These are phyloP conservation scores for Candida incommunis DNA, from an alignment of 805 yeast species.

Conservation along the genomic window DNA sequence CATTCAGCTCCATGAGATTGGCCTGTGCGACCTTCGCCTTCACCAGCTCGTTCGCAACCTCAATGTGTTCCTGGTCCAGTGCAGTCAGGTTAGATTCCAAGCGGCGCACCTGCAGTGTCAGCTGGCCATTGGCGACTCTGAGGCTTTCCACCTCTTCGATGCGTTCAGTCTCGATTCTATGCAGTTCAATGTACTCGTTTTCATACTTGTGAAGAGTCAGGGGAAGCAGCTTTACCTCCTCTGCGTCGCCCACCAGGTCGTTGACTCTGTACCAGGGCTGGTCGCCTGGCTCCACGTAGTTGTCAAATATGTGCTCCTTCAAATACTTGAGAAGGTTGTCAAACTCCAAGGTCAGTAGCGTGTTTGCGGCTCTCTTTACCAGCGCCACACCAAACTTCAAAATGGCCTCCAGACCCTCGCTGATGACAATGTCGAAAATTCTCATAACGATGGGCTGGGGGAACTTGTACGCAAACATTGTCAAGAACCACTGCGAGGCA, in stretches of 20 bases:
- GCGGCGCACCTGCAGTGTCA: conserved; percentile 58
- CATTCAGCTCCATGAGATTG: conserved; percentile 60
- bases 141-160: conserved; percentile 46
- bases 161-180: conserved; percentile 49
- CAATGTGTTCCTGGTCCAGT: conserved; percentile 71
- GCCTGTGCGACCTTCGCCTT: conserved; percentile 64
- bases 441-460: conserved; percentile 80
- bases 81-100: conserved; percentile 56
- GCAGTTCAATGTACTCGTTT: conserved; percentile 64
- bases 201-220: conserved; percentile 54
- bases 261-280: conserved; percentile 43
- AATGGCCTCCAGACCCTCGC: conserved; percentile 83
- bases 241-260: conserved; percentile 65
- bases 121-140: conserved; percentile 50
- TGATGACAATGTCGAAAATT: conserved; percentile 73
- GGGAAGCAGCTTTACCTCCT: conserved; percentile 60
- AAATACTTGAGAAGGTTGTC: conserved; percentile 65
- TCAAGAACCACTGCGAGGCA: conserved; percentile 95
- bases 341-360: conserved; percentile 47
- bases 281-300: conserved; percentile 30
- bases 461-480: conserved; percentile 88
- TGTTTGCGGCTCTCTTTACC: conserved; percentile 52
- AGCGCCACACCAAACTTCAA: conserved; percentile 74
- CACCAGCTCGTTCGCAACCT: conserved; percentile 77
- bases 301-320: conserved; percentile 65